Conservation (phyloP, 768 basidiomycete species). For the Trichaptum fuscoviolaceum region DNA sequence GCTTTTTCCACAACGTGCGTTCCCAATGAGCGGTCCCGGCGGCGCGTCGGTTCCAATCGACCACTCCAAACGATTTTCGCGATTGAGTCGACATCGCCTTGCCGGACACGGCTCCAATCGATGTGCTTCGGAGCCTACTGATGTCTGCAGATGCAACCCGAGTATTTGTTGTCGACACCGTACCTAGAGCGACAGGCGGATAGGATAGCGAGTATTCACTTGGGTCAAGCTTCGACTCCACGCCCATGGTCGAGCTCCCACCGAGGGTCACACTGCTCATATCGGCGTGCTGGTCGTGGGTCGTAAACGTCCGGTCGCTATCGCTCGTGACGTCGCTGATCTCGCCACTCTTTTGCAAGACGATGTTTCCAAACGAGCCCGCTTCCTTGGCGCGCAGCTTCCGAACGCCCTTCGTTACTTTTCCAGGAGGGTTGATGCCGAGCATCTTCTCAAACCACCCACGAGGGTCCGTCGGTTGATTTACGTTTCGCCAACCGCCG, state of each 20-base stretch:
- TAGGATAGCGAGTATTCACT: constrained; percentile 64
- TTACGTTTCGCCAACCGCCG: constrained; percentile 85
- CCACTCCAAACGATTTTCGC: constrained; percentile 58
- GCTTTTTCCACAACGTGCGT: constrained; percentile 96
- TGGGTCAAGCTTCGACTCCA: constrained; percentile 61
- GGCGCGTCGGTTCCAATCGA: constrained; percentile 71
- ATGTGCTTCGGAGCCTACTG: constrained; percentile 5
- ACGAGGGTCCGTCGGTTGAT: constrained; percentile 74
- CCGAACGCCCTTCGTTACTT: constrained; percentile 78
- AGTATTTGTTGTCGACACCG: not conserved
- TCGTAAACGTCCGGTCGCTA: not conserved
- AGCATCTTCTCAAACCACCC: constrained; percentile 72
- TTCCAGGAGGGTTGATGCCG: constrained; percentile 63
- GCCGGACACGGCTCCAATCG: constrained; percentile 6
- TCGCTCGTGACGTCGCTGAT: constrained; percentile 18
- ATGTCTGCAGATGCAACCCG: not conserved
- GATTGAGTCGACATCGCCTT: constrained; percentile 22
- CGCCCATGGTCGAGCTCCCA: constrained; percentile 29
- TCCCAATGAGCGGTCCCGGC: constrained; percentile 84
- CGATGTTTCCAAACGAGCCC: constrained; percentile 54
- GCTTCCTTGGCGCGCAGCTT: constrained; percentile 82
- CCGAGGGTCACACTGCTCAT: constrained; percentile 8
- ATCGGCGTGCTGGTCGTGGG: constrained; percentile 38
- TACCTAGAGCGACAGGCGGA: constrained; percentile 37
- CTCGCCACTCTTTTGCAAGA: constrained; percentile 44